A percentile compares a stretch with the other conserved stretches of the same genome.
Evolutionary conservation across 257 asterid genomes (phyloP).

Genomic region (Cordia subcordata): DNA sequence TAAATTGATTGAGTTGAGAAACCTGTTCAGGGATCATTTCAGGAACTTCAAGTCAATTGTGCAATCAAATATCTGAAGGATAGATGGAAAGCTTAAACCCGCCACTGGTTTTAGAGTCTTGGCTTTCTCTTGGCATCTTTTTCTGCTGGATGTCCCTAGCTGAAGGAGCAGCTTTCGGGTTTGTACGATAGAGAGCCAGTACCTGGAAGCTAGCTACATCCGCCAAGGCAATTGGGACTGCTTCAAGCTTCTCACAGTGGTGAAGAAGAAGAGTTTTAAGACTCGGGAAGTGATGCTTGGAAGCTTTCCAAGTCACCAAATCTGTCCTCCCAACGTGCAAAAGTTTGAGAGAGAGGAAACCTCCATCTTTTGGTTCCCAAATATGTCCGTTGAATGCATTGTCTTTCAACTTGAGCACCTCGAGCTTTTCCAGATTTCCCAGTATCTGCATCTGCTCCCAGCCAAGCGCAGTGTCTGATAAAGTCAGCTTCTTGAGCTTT

Average conservation of each 20-base stretch:
- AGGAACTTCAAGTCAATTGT: not conserved
- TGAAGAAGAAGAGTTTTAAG: slow-evolving; percentile 7
- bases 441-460: slow-evolving; percentile 34
- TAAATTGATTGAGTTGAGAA: not conserved
- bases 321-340: slow-evolving; percentile 23
- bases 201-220: slow-evolving; percentile 9
- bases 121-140: not conserved
- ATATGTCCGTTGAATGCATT: slow-evolving; percentile 29
- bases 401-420: slow-evolving; percentile 43
- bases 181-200: slow-evolving; percentile 18
- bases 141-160: slow-evolving; percentile 11
- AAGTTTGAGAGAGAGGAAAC: slow-evolving; percentile 22
- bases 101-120: not conserved
- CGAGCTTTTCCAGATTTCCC: slow-evolving; percentile 22
- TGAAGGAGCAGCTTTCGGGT: slow-evolving; percentile 9
- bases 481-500: slow-evolving; percentile 25
- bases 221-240: slow-evolving; percentile 12
- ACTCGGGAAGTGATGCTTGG: slow-evolving; percentile 8
- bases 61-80: slow-evolving; percentile 22
- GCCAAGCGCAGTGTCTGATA: slow-evolving; percentile 21
- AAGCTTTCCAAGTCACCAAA: slow-evolving; percentile 18
- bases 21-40: not conserved
- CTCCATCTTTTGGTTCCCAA: slow-evolving; percentile 19
- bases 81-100: slow-evolving; percentile 16
- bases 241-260: slow-evolving; percentile 12